phyloP scores from a whole-genome alignment of 1,284 basidiomycete species.

The Gymnopus androsaceus region DNA sequence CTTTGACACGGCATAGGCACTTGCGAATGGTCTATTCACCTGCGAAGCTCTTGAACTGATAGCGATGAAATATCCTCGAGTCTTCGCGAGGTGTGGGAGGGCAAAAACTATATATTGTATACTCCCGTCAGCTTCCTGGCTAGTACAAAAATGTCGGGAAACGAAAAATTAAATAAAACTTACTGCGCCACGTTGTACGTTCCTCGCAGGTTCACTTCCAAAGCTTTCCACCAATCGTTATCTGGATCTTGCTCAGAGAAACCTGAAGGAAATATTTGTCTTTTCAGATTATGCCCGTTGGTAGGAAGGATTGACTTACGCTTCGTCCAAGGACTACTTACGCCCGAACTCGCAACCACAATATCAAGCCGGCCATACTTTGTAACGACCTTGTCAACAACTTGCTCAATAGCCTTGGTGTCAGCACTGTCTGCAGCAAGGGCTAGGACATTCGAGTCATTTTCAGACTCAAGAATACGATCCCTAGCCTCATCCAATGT shows the following conservation, averaged over 20 bases:
- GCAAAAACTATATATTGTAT: no score
- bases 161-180: background rate
- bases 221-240: conserved; percentile 10
- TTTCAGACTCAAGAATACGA: background rate
- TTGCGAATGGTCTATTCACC: background rate
- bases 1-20: conserved; percentile 7
- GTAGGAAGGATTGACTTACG: background rate
- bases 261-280: background rate
- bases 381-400: background rate
- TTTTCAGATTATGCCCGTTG: background rate
- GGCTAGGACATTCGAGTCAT: background rate
- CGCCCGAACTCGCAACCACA: conserved; percentile 9
- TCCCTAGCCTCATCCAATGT: conserved; percentile 1
- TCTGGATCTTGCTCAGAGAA: conserved; percentile 5
- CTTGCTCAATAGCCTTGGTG: conserved; percentile 4
- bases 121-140: no score
- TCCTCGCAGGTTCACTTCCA: conserved; percentile 10
- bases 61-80: background rate
- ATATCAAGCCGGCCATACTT: conserved; percentile 14
- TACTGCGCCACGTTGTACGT: conserved; percentile 9
- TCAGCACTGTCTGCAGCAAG: conserved; percentile 1
- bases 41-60: background rate
- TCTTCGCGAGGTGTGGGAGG: conserved; percentile 7
- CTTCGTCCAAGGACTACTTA: conserved; percentile 6
- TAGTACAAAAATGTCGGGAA: no score